phyloP scores from a whole-genome alignment of 371 early-diverging fungal species.

The Mucor mucedo region DNA sequence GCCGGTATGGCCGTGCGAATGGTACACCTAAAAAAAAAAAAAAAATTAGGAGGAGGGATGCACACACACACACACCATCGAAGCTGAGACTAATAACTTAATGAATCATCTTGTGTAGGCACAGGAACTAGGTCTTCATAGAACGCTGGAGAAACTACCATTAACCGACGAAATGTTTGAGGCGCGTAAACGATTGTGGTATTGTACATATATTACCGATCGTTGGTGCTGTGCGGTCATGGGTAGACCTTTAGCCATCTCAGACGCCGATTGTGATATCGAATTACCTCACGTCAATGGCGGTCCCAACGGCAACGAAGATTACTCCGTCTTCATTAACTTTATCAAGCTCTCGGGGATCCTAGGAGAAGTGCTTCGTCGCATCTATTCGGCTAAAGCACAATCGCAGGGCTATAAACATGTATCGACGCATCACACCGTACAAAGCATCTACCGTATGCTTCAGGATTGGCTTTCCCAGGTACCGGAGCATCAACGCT shows the following conservation, averaged over 20 bases:
- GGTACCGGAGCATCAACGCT: constrained; percentile 36
- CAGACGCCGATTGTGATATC: constrained; percentile 56
- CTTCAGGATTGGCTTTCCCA: constrained; percentile 42
- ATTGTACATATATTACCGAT: constrained; percentile 45
- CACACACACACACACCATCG: neutral
- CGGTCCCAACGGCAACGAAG: constrained; percentile 20
- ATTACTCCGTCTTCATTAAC: constrained; percentile 43
- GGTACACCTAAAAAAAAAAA: constrained; percentile 23
- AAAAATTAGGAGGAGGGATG: neutral
- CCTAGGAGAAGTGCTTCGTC: constrained; percentile 46
- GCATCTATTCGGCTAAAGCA: constrained; percentile 51
- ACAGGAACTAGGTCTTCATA: constrained; percentile 50
- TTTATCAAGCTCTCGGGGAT: constrained; percentile 50
- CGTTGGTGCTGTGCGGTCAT: constrained; percentile 52
- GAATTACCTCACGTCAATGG: constrained; percentile 38
- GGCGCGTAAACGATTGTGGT: constrained; percentile 46
- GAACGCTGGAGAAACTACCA: constrained; percentile 31
- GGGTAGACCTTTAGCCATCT: constrained; percentile 52
- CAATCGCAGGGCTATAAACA: constrained; percentile 38
- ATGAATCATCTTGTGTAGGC: constrained; percentile 28
- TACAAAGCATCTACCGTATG: constrained; percentile 37
- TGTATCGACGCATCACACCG: constrained; percentile 28
- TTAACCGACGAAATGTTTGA: constrained; percentile 33
- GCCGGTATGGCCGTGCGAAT: constrained; percentile 56
- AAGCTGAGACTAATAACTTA: neutral